Percentiles rank a stretch among this genome's conserved stretches.
These are phyloP conservation scores for Globisporangium recalcitrans DNA, from an alignment of 352 stramenopile species.

Conservation along the genomic window DNA sequence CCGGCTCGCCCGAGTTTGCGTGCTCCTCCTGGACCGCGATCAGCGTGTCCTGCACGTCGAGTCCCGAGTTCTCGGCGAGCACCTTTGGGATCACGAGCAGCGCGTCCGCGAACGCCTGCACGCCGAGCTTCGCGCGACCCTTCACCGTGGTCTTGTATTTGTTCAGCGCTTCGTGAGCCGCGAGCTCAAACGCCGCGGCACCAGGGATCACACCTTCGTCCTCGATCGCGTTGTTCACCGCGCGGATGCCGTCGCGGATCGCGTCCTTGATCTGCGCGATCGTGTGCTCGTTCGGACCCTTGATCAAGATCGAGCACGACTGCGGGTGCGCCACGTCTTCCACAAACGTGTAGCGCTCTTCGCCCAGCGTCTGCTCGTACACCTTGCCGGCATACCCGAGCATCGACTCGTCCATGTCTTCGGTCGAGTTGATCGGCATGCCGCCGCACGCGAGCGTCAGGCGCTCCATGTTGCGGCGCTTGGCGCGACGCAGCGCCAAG, in stretches of 20 bases:
- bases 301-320: slow-evolving; percentile 98
- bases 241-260: slow-evolving; percentile 95
- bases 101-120: slow-evolving; percentile 97
- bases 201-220: slow-evolving; percentile 95
- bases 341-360: slow-evolving; percentile 99
- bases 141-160: slow-evolving; percentile 87
- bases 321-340: slow-evolving; percentile 96
- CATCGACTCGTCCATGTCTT: slow-evolving; percentile 96
- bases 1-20: slow-evolving; percentile 81
- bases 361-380: slow-evolving; percentile 96
- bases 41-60: slow-evolving; percentile 93
- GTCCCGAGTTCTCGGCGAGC: slow-evolving; percentile 87
- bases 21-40: slow-evolving; percentile 96
- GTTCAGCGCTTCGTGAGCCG: slow-evolving; percentile 85
- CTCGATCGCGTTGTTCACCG: slow-evolving; percentile 98
- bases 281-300: slow-evolving; percentile 97
- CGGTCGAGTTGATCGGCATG: slow-evolving; percentile 96
- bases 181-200: slow-evolving; percentile 96
- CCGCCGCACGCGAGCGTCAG: slow-evolving; percentile 98
- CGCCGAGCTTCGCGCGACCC: slow-evolving; percentile 96
- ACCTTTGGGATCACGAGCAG: slow-evolving; percentile 99
- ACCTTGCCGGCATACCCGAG: slow-evolving; percentile 97
- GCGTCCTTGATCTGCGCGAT: slow-evolving; percentile 99
- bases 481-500: slow-evolving; percentile 95
- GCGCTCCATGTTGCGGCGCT: slow-evolving; percentile 99